These are phyloP conservation scores for Acanthamoeba royreba DNA, from an alignment of 208 protist genomes.

Conservation along the genomic window DNA sequence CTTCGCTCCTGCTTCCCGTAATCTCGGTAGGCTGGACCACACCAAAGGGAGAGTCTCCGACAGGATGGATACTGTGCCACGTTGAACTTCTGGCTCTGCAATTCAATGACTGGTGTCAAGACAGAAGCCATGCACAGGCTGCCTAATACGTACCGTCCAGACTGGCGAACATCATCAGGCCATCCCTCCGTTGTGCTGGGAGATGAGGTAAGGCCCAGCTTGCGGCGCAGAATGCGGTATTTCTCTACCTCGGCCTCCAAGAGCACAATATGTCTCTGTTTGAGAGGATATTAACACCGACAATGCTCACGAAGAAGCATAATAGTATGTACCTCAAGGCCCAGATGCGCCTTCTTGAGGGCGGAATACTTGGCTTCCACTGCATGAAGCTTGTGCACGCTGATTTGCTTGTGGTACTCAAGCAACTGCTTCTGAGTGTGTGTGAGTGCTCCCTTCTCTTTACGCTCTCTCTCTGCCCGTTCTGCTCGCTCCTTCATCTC, in stretches of 20 bases:
- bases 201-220: neutral
- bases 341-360: neutral
- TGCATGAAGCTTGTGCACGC: neutral
- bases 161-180: neutral
- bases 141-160: neutral
- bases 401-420: constrained; percentile 5
- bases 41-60: too few relatives aligned
- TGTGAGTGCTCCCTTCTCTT: neutral
- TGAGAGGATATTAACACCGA: too few relatives aligned
- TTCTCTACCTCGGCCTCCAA: neutral
- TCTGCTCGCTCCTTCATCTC: neutral
- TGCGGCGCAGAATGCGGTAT: neutral
- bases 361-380: neutral
- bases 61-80: neutral
- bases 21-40: neutral
- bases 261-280: neutral
- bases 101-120: neutral
- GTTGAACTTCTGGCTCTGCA: neutral
- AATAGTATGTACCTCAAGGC: neutral
- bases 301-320: too few relatives aligned
- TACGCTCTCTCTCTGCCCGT: neutral
- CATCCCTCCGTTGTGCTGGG: neutral
- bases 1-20: neutral
- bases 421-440: neutral
- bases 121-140: neutral